Percentiles rank a stretch among this genome's conserved stretches.
Evolutionary conservation across 2,329 filamentous ascomycete species (phyloP).

Genomic region (Aotearoamyces nothofagi): DNA sequence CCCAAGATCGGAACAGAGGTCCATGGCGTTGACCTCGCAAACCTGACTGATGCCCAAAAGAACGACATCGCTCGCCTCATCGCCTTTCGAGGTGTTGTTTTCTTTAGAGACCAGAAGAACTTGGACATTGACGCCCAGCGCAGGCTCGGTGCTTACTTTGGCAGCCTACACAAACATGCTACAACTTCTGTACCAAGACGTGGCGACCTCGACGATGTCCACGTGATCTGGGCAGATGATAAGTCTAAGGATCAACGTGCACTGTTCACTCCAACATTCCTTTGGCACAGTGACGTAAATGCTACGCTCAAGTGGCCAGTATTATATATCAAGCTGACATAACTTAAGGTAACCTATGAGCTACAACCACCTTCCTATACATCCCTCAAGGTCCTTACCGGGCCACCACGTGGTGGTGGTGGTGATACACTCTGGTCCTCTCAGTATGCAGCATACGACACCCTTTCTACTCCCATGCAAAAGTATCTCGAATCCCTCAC

Average conservation of each 20-base stretch:
- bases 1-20: conserved; percentile 24
- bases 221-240: conserved; percentile 38
- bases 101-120: conserved; percentile 38
- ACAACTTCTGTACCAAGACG: conserved; percentile 34
- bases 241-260: conserved; percentile 35
- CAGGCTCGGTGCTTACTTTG: conserved; percentile 34
- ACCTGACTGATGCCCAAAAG: conserved; percentile 27
- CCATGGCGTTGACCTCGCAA: conserved; percentile 26
- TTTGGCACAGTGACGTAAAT: conserved; percentile 38
- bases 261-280: conserved; percentile 35
- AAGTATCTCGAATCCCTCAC: conserved; percentile 41
- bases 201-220: conserved; percentile 36
- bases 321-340: conserved; percentile 8
- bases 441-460: conserved; percentile 42
- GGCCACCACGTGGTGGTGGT: conserved; percentile 36
- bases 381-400: conserved; percentile 34
- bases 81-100: conserved; percentile 37
- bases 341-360: conserved; percentile 35
- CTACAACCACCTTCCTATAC: conserved; percentile 41
- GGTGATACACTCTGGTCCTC: conserved; percentile 42
- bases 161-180: conserved; percentile 36
- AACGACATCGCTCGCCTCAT: conserved; percentile 36
- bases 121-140: conserved; percentile 36
- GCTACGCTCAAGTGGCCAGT: conserved; percentile 1
- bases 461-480: conserved; percentile 37